Evolutionary conservation across 768 basidiomycete species (phyloP), one percentile per base, ranked within the genome.

Genomic region (Suillus decipiens): DNA sequence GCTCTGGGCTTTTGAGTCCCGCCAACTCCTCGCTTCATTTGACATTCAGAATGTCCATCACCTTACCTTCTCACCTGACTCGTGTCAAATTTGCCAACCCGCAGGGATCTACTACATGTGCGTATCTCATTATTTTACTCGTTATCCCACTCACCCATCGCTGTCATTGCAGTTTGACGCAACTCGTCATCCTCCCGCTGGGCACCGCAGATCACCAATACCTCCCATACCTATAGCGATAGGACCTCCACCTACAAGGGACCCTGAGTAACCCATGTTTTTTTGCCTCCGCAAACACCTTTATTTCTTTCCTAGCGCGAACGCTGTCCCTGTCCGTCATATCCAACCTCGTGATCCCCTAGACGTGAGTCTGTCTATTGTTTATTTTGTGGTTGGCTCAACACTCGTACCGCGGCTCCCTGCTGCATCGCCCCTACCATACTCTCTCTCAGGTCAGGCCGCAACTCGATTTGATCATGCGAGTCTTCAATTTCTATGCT

Each of bases 31-130:
- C 17, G 41, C 42, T 11, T 43, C 19, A 3, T 43, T n/a, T 19
- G 1, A 43, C 3, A 9, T 4, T 43, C 1, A 4, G 4, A 1
- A 0, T 1, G 0, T 5, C 11, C 5, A 4, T 0, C 0, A 4
- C 8, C 42, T 43, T 43, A 15, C 19, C 3, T 3, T 10, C 42
- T 43, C 42, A 43, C 8, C 42, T 3, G 10, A 43, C 3, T n/a
- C 43, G n/a, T n/a, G n/a, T n/a, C n/a, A n/a, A n/a, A n/a, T n/a
- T n/a, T n/a, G n/a, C n/a, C n/a, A n/a, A n/a, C n/a, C n/a, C n/a
- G n/a, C n/a, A n/a, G n/a, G n/a, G n/a, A n/a, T n/a, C n/a, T n/a
- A n/a, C 43, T 19, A 43, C 19, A n/a, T 45, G 43, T 22, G n/a
- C 10, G n/a, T 8, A 22, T 45, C n/a, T 45, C n/a, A 22, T 22